These are phyloP conservation scores for Xylariaceae sp. DNA, from an alignment of 2,329 filamentous ascomycete genomes.

Conservation along the genomic window DNA sequence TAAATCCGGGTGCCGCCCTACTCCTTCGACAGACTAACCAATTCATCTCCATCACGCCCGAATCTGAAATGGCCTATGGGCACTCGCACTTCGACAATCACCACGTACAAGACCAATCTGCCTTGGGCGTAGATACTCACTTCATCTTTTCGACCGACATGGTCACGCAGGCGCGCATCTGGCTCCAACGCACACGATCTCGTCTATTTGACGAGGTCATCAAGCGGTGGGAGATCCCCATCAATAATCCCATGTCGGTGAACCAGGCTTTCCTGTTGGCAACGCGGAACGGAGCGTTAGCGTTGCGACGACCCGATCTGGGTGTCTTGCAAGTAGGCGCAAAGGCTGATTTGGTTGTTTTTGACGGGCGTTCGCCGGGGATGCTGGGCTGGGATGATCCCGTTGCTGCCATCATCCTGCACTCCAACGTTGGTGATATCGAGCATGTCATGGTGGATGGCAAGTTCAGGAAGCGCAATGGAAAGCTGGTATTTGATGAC, in stretches of 20 bases:
- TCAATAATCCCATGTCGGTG: conserved; percentile 46
- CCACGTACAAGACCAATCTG: conserved; percentile 43
- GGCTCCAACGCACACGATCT: conserved; percentile 44
- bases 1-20: conserved; percentile 25
- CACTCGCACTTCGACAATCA: conserved; percentile 42
- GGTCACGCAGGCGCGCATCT: conserved; percentile 48
- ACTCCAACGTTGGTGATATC: conserved; percentile 49
- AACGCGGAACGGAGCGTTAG: conserved; percentile 47
- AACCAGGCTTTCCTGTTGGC: conserved; percentile 52
- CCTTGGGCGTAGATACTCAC: conserved; percentile 52
- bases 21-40: conserved; percentile 46
- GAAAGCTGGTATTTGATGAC: conserved; percentile 25
- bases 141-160: conserved; percentile 48
- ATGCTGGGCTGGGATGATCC: conserved; percentile 53
- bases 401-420: conserved; percentile 52
- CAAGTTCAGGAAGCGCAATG: conserved; percentile 41
- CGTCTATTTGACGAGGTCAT: conserved; percentile 35
- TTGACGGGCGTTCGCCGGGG: conserved; percentile 42
- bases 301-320: conserved; percentile 46
- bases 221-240: conserved; percentile 37
- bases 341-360: conserved; percentile 51
- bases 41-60: conserved; percentile 53
- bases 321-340: conserved; percentile 45
- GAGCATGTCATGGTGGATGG: conserved; percentile 47
- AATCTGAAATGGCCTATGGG: conserved; percentile 57